Evolutionary conservation across 371 early-diverging fungal species (phyloP), one percentile per base, ranked within the genome.

Genomic region (Fennellomyces sp.): DNA sequence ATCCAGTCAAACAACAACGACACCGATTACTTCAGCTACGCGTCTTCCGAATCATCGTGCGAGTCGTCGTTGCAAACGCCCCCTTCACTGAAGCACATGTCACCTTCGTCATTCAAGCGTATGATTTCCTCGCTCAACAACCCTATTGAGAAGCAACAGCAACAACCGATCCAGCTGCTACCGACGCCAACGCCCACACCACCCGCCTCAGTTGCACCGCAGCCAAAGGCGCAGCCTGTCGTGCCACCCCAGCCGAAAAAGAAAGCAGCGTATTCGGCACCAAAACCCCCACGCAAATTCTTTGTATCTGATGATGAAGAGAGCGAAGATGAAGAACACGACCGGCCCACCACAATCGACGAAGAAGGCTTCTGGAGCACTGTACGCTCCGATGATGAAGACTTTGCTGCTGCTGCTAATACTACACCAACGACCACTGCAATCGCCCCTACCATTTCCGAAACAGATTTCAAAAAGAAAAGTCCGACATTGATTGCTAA

Each of bases 61-160:
- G 45, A 45, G 21, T 35, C 55, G 25, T 25, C 55, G 21, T 51
- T 57, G 6, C 65, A 62, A 29, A 59, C 66, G 41, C 50, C 62
- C 25, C 39, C 25, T 7, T 42, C 54, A 1, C 19, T 58, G 8
- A 70, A 64, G 39, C 71, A 66, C 33, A 65, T 78, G 38, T 72
- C 72, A 25, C 65, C 74, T 21, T 58, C 63, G 5, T 75, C 75
- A 5, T 75, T 75, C 30, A 75, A 73, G 47, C 62, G 73, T 6
- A 53, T 75, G 50, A 63, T 75, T 17, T 69, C 69, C 6, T 73
- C 70, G 10, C 48, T 75, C 50, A 29, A 38, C 30, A 45, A 28
- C 19, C 21, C 59, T 15, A 54, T 54, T 54, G 55, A 54, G 11
- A 31, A 29, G 12, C 50, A 36, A 45, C 45, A 45, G 8, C n/a